Evolutionary conservation across 2,329 filamentous ascomycete species (phyloP), one percentile per base, ranked within the genome.

Genomic region (Cercospora beticola): DNA sequence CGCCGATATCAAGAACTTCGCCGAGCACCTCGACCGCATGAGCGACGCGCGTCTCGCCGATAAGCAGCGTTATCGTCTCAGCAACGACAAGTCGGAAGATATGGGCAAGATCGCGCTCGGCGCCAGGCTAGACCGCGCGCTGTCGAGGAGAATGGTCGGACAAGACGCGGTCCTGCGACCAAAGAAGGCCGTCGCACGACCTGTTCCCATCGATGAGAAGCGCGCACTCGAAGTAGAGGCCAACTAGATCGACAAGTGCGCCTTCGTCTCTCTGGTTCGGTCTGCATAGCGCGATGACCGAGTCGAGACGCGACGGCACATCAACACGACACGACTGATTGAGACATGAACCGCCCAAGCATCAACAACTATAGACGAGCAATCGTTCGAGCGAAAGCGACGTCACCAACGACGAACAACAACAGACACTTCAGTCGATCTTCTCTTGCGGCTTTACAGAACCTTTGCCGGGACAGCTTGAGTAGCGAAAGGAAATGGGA

Each of bases 41-140:
- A 92, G 96, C 81, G 95, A 97, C 85, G 93, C 92, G 82, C 91
- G 91, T 60, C 88, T 97, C 30, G 52, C 54, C 21, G 84, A 88
- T 74, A 88, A 90, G 76, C 94, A 97, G 83, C 90, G 94, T 74
- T 94, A 94, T 77, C 85, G 88, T 66, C 88, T 94, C 71, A 91
- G 85, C 78, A 88, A 90, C 71, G 89, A 94, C 81, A 96, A 97
- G 85, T 88, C 86, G 21, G 91, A 92, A 76, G 90, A 91, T 78
- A 85, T 97, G 81, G 90, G 89, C 83, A 96, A 96, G 83, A 86
- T 97, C 68, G 93, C 93, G 43, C 87, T 97, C 63, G 92, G 93
- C 59, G 93, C 93, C 69, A 97, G 97, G 83, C 87, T 97, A 49
- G 93, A 97, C 79, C 89, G 94, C 69, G 93, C 94, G 23, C 87